Evolutionary conservation across 78 protist species (phyloP).

Genomic region (Isochrysis galbana): DNA sequence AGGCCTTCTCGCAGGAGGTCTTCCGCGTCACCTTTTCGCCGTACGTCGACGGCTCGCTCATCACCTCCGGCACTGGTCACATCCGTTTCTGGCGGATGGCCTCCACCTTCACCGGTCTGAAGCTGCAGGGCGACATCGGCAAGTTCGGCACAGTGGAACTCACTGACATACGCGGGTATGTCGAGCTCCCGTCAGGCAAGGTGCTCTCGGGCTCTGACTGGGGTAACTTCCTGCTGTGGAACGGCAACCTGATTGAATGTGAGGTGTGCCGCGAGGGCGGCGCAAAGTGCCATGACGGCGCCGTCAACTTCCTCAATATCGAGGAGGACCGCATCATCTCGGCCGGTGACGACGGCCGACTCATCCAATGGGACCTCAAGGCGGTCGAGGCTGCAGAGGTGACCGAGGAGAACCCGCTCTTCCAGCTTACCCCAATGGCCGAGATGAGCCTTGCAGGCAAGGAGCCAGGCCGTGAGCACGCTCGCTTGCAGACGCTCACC

Average conservation of each 20-base stretch:
- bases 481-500: constrained; percentile 41
- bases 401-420: neutral
- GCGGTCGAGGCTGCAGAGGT: constrained; percentile 63
- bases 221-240: constrained; percentile 87
- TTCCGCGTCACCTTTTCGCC: constrained; percentile 1
- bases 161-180: constrained; percentile 71
- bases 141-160: constrained; percentile 86
- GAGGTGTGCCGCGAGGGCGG: constrained; percentile 35
- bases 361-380: constrained; percentile 59
- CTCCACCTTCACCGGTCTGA: constrained; percentile 87
- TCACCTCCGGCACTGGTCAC: constrained; percentile 77
- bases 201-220: constrained; percentile 77
- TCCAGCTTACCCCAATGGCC: constrained; percentile 6
- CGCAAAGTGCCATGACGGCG: constrained; percentile 60
- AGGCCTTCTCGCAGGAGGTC: constrained; percentile 79
- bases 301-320: constrained; percentile 46
- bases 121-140: constrained; percentile 74
- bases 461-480: neutral
- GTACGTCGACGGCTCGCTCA: constrained; percentile 47
- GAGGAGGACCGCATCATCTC: constrained; percentile 49
- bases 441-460: neutral
- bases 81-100: constrained; percentile 87
- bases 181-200: constrained; percentile 72
- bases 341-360: constrained; percentile 79
- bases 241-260: constrained; percentile 68